Base-by-base conservation (phyloP, 805 yeast species). In the Yarrowia divulgata region DNA sequence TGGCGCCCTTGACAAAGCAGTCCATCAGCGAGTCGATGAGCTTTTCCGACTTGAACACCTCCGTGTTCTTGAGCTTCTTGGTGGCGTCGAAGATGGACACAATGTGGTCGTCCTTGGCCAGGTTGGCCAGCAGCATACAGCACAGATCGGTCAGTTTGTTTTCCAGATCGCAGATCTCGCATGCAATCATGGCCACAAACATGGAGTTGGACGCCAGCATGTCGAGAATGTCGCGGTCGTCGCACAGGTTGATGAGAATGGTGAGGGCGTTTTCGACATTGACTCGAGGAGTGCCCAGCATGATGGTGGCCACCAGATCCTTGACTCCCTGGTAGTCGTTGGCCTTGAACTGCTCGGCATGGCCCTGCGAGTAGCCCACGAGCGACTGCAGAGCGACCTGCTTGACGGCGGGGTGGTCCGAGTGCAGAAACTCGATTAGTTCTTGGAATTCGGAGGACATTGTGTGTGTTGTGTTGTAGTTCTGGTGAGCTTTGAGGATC, bases 21-120 rank as follows among this genome's bases (percentile, higher is more conserved):
- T 91, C 97, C 88, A 93, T 86, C 40, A 93, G 81, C 77, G 93
- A 90, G 74, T 91, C 97, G 79, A 92, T 83, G 7, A 87, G 88
- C 37, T 71, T 70, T 18, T 69, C 69, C 3, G 75, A 70, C 76
- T 83, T 85, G 81, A 90, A 91, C 8, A 84, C 76, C 3, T 79
- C 80, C 43, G 29, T 19, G 64, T 81, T 64, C 32, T 68, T 66
- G 40, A 68, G 66, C 19, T 62, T 68, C 29, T 42, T 86, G 74
- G 91, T 91, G 23, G 96, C 92, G 18, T 81, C 79, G 58, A 91
- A 83, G 0, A 90, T 75, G 68, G 80, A 80, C 57, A 85, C 82
- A 57, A 91, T 86, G 19, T 81, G 79, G 73, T 90, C 92, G 72
- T 87, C 87, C 74, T 93, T 92, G 23, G 97, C 94, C 74, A 95